These are phyloP conservation scores for Trichoderma afroharzianum DNA, from an alignment of 2,329 filamentous ascomycete species.

Conservation along the genomic window DNA sequence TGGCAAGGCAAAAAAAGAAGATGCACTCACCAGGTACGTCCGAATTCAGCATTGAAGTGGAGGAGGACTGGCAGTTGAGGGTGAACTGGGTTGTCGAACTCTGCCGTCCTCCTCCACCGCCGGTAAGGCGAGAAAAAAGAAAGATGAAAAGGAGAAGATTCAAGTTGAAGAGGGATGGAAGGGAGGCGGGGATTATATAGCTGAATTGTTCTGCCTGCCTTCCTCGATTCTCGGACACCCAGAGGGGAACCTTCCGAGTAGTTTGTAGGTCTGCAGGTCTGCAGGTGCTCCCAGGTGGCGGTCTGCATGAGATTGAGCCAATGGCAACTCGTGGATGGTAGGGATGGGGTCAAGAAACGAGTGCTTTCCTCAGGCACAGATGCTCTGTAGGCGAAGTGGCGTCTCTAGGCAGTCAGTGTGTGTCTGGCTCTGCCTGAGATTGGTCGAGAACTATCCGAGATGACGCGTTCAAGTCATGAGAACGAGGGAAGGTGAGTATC, in stretches of 20 bases:
- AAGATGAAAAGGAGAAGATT: neutral
- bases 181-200: neutral
- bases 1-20: neutral
- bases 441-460: neutral
- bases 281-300: neutral
- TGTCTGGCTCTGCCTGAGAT: neutral
- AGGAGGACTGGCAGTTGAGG: neutral
- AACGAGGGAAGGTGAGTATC: neutral
- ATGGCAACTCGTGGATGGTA: neutral
- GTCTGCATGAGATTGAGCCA: neutral
- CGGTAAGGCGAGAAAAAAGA: neutral
- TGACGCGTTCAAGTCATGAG: neutral
- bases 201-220: neutral
- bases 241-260: neutral
- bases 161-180: neutral
- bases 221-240: neutral
- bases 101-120: neutral
- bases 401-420: neutral
- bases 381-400: neutral
- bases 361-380: neutral
- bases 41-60: neutral
- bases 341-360: neutral
- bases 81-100: too few relatives aligned
- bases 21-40: neutral
- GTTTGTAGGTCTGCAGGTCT: neutral